phyloP scores from a whole-genome alignment of 345 rosid genomes.

The Capsella bursapastoris region DNA sequence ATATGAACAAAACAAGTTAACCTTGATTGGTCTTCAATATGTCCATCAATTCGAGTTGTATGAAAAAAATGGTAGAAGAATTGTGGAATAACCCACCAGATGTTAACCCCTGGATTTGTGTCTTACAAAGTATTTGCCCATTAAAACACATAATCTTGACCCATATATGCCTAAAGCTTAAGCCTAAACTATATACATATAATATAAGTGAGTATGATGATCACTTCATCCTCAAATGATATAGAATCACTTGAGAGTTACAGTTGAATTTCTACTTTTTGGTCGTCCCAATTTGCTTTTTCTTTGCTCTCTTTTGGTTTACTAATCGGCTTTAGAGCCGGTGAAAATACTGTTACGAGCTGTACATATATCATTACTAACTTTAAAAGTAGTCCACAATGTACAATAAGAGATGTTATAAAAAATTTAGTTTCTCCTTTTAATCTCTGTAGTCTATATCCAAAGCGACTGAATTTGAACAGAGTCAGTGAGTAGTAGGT shows the following conservation, averaged over 20 bases:
- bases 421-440: neutral
- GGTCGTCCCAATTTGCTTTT: constrained; percentile 36
- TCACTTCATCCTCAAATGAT: constrained; percentile 22
- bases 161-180: neutral
- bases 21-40: constrained; percentile 25
- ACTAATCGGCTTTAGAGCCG: constrained; percentile 15
- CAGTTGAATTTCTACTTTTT: constrained; percentile 31
- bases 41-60: constrained; percentile 9
- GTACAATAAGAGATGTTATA: neutral
- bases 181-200: neutral
- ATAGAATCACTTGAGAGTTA: constrained; percentile 20
- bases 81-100: constrained; percentile 1
- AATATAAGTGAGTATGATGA: constrained; percentile 8
- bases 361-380: neutral
- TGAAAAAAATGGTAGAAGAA: constrained; percentile 10
- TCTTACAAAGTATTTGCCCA: neutral
- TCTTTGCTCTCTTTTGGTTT: constrained; percentile 35
- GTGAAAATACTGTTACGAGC: constrained; percentile 5
- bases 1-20: constrained; percentile 33
- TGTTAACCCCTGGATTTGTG: neutral
- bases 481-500: neutral
- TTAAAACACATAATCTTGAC: constrained; percentile 10
- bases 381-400: constrained; percentile 2
- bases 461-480: neutral
- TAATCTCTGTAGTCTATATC: neutral